A percentile compares a stretch with the other conserved stretches of the same genome.
These are phyloP conservation scores for Liriodendron chinense DNA, from an alignment of 164 flowering plant species.

Conservation along the genomic window DNA sequence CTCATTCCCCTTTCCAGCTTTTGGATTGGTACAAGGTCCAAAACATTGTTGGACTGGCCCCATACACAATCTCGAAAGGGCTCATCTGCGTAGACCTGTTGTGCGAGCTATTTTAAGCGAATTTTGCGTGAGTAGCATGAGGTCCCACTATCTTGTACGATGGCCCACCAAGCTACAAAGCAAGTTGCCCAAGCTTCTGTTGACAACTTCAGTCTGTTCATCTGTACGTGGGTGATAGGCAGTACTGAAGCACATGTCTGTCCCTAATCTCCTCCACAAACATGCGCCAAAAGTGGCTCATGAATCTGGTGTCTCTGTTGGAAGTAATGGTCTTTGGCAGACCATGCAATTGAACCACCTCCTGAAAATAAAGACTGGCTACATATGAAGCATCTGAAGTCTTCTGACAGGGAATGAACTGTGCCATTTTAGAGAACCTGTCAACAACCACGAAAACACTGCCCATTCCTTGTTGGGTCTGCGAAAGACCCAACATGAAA, in stretches of 20 bases:
- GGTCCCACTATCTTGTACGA: neutral
- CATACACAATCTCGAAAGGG: constrained; percentile 1
- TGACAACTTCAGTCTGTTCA: neutral
- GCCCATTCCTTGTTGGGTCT: neutral
- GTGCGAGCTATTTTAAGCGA: neutral
- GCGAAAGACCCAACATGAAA: constrained; percentile 5
- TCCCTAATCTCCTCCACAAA: neutral
- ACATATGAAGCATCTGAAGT: too few species aligned
- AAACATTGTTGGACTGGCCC: neutral
- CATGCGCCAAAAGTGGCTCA: neutral
- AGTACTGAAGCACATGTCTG: neutral
- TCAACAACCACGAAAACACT: constrained; percentile 6
- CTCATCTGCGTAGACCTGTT: neutral
- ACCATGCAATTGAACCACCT: neutral
- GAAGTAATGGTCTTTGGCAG: neutral
- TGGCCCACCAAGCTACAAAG: neutral
- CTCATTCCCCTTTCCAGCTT: neutral
- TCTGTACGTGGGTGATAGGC: neutral
- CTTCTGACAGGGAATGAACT: too few species aligned
- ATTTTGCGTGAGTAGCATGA: neutral
- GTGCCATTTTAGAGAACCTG: constrained; percentile 2
- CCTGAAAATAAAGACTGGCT: too few species aligned
- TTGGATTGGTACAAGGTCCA: neutral
- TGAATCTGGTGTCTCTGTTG: neutral
- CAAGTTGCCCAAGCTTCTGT: neutral